phyloP scores from a whole-genome alignment of 495 filamentous ascomycete genomes.

The Trichocladium uniseriatum region DNA sequence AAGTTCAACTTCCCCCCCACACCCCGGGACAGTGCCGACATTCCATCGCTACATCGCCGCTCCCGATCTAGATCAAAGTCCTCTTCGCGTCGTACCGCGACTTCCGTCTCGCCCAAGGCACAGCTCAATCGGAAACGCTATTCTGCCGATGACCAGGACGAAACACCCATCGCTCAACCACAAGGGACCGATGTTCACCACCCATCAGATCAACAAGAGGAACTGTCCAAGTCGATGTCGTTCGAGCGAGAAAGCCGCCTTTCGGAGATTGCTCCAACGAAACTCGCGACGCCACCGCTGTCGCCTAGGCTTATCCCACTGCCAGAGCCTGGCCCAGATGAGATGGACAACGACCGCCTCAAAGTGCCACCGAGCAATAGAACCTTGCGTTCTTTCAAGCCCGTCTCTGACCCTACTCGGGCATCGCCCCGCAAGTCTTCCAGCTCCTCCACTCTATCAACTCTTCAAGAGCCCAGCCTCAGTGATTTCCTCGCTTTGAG shows the following conservation, averaged over 20 bases:
- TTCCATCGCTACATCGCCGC: slow-evolving; percentile 1
- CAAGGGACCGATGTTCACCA: slow-evolving; percentile 11
- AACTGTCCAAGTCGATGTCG: background rate
- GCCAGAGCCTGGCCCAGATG: background rate
- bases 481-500: slow-evolving; percentile 37
- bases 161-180: background rate
- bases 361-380: background rate
- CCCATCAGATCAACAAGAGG: slow-evolving; percentile 12
- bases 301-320: slow-evolving; percentile 20
- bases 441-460: slow-evolving; percentile 16
- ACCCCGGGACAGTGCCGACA: background rate
- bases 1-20: slow-evolving; percentile 17
- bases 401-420: background rate
- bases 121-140: slow-evolving; percentile 9
- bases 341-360: background rate
- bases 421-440: slow-evolving; percentile 13
- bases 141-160: background rate
- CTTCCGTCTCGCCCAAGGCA: slow-evolving; percentile 17
- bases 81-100: slow-evolving; percentile 4
- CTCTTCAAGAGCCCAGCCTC: slow-evolving; percentile 34
- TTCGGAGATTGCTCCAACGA: background rate
- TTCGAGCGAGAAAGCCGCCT: background rate
- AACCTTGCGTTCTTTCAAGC: background rate
- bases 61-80: slow-evolving; percentile 13
- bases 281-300: slow-evolving; percentile 10